phyloP scores from a whole-genome alignment of 768 basidiomycete genomes.

The Naematelia encephala region DNA sequence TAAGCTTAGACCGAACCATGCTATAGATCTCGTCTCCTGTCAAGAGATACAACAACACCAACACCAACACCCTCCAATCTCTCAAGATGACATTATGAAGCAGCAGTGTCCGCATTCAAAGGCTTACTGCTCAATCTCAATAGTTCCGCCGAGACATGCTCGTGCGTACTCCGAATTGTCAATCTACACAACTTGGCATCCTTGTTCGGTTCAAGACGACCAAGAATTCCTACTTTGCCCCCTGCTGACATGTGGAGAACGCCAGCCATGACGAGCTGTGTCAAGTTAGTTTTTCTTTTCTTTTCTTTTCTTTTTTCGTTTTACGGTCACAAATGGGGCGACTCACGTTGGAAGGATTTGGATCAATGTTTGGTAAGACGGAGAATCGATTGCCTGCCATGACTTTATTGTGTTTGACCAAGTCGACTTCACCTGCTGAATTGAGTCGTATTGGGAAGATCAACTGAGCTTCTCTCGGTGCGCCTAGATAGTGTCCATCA shows the following conservation, averaged over 20 bases:
- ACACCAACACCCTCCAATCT: too few species aligned
- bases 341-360: slow-evolving; percentile 76
- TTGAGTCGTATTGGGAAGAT: slow-evolving; percentile 78
- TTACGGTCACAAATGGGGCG: neutral
- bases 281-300: slow-evolving; percentile 1
- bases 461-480: slow-evolving; percentile 84
- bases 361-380: slow-evolving; percentile 78
- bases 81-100: slow-evolving; percentile 21
- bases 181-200: slow-evolving; percentile 95
- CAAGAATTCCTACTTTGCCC: slow-evolving; percentile 91
- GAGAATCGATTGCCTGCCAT: slow-evolving; percentile 74
- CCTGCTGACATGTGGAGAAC: slow-evolving; percentile 85
- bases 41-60: too few species aligned
- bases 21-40: too few species aligned
- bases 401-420: slow-evolving; percentile 68
- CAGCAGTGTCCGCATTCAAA: slow-evolving; percentile 42
- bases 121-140: slow-evolving; percentile 49
- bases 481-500: slow-evolving; percentile 50
- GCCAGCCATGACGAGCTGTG: slow-evolving; percentile 77
- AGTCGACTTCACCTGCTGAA: slow-evolving; percentile 66
- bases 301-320: neutral
- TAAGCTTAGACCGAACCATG: too few species aligned
- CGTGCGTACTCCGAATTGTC: slow-evolving; percentile 92
- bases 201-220: slow-evolving; percentile 88
- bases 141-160: slow-evolving; percentile 61